These are phyloP conservation scores for Geosiphon pyriformis DNA, from an alignment of 192 early-diverging fungal species.

Conservation along the genomic window DNA sequence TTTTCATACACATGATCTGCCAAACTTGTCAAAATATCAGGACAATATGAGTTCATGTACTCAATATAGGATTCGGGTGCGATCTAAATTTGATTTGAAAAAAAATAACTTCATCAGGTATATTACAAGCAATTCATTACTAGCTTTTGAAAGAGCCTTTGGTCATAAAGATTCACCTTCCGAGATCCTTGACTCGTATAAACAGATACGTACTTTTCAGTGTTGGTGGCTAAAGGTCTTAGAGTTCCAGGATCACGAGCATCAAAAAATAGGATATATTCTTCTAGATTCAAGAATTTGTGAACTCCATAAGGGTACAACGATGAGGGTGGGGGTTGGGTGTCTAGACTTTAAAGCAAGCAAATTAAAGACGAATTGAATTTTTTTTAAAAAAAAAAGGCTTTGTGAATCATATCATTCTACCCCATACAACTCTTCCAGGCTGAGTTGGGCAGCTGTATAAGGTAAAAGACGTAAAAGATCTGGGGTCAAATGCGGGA, in stretches of 20 bases:
- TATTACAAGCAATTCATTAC: no score
- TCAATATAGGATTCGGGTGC: slow-evolving; percentile 40
- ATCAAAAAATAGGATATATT: slow-evolving; percentile 43
- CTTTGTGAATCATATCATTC: not conserved
- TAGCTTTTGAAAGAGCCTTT: not conserved
- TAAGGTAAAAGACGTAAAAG: slow-evolving; percentile 38
- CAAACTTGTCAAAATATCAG: slow-evolving; percentile 41
- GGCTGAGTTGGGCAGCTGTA: slow-evolving; percentile 38
- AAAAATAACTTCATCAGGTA: not conserved
- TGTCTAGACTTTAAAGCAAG: not conserved
- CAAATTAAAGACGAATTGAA: not conserved
- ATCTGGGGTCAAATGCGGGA: slow-evolving; percentile 51
- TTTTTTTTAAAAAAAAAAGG: not conserved
- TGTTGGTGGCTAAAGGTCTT: slow-evolving; percentile 34
- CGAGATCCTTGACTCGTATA: slow-evolving; percentile 46
- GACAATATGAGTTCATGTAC: slow-evolving; percentile 38
- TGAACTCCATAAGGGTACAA: slow-evolving; percentile 35
- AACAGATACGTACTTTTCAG: slow-evolving; percentile 48
- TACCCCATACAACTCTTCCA: slow-evolving; percentile 39
- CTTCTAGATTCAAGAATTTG: slow-evolving; percentile 43
- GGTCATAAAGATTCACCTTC: slow-evolving; percentile 26
- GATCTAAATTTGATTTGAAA: not conserved
- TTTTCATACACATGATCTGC: slow-evolving; percentile 42
- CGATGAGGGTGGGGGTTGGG: slow-evolving; percentile 31
- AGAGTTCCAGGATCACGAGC: slow-evolving; percentile 41